phyloP scores from a whole-genome alignment of 495 filamentous ascomycete genomes.

The Aspergillus heteromorphus region DNA sequence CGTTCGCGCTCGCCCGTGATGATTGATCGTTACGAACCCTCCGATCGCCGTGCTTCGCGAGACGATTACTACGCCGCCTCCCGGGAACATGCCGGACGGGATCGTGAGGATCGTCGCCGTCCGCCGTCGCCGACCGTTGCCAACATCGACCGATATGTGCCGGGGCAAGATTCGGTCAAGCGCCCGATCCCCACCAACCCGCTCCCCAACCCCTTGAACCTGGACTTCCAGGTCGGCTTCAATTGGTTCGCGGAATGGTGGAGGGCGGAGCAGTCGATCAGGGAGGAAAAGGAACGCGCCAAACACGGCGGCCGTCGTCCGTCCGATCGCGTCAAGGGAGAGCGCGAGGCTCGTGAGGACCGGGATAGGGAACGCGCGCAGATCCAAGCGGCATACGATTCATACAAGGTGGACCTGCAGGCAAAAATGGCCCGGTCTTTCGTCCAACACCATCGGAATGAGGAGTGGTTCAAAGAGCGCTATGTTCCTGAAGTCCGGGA shows the following conservation, averaged over 20 bases:
- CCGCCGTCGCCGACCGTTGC: conserved; percentile 56
- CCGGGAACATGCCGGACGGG: conserved; percentile 66
- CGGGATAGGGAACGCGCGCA: conserved; percentile 81
- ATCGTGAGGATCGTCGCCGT: conserved; percentile 62
- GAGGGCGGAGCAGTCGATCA: conserved; percentile 76
- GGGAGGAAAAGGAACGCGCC: conserved; percentile 77
- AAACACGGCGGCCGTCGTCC: conserved; percentile 70
- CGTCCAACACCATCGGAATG: conserved; percentile 81
- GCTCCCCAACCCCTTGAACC: conserved; percentile 70
- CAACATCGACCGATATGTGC: conserved; percentile 93
- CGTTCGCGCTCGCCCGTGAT: conserved; percentile 68
- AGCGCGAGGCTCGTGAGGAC: conserved; percentile 76
- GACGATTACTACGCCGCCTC: conserved; percentile 47
- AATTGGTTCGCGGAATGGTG: conserved; percentile 98
- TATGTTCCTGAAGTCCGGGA: conserved; percentile 80
- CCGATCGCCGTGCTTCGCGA: conserved; percentile 44
- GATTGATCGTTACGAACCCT: conserved; percentile 69
- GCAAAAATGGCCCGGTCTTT: conserved; percentile 84
- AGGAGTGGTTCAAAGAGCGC: conserved; percentile 97
- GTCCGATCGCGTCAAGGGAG: conserved; percentile 63
- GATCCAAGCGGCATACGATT: conserved; percentile 88
- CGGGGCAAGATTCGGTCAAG: conserved; percentile 64
- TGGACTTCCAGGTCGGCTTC: conserved; percentile 93
- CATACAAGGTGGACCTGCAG: conserved; percentile 90
- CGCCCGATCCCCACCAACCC: conserved; percentile 64